Evolutionary conservation across 2,329 filamentous ascomycete genomes (phyloP).

Genomic region (Monosporascus sp.): DNA sequence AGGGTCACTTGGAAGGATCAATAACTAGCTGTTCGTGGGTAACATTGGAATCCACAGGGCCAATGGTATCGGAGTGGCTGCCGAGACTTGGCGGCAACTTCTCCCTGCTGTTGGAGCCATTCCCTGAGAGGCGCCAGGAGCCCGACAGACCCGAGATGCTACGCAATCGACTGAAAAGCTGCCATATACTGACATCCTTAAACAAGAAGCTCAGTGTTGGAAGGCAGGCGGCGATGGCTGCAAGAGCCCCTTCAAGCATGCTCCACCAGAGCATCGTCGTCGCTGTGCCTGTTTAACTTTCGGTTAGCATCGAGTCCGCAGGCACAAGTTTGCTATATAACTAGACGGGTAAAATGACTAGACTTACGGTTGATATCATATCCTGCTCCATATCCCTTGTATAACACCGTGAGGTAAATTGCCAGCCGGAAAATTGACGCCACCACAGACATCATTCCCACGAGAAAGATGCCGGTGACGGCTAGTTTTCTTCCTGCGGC

Average conservation of each 20-base stretch:
- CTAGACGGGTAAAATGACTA: background rate
- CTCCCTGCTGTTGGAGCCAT: background rate
- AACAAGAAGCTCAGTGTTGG: background rate
- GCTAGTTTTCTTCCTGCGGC: constrained; percentile 1
- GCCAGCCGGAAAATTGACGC: background rate
- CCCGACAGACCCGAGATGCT: background rate
- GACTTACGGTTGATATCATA: background rate
- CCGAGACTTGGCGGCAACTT: background rate
- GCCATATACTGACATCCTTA: background rate
- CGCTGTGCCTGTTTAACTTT: background rate
- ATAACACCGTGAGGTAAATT: background rate
- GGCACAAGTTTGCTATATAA: no score
- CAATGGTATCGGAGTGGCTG: background rate
- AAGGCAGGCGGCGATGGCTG: background rate
- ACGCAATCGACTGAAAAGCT: background rate
- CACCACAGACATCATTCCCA: constrained; percentile 1
- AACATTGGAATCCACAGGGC: background rate
- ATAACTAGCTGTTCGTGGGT: background rate
- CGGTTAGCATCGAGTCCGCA: background rate
- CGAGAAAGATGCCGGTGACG: constrained; percentile 1
- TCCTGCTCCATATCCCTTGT: background rate
- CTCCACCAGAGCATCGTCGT: background rate
- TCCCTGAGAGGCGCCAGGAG: background rate
- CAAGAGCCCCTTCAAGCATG: background rate
- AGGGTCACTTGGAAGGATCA: no score